These are phyloP conservation scores for Kwoniella pini DNA, from an alignment of 768 basidiomycete genomes.

Conservation along the genomic window DNA sequence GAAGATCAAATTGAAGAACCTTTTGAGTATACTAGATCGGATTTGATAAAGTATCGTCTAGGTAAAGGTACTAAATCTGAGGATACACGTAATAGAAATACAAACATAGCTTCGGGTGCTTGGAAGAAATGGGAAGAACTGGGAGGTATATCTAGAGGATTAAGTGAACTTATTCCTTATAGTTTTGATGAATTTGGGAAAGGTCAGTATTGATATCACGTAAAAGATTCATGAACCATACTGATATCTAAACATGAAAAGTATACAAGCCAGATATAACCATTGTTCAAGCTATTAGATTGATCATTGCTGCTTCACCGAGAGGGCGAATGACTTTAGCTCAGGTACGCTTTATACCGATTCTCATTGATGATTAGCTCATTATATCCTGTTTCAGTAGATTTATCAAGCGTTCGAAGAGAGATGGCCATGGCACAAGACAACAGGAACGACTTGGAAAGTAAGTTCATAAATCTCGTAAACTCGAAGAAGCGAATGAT, in stretches of 20 bases:
- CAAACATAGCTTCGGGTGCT: conserved; percentile 6
- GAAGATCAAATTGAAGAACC: not conserved
- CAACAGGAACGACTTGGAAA: conserved; percentile 13
- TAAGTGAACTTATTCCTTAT: not conserved
- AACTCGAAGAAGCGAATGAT: too few relatives aligned
- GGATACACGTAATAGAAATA: too few relatives aligned
- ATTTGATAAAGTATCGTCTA: conserved; percentile 5
- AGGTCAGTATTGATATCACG: conserved; percentile 8
- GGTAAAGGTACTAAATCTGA: not conserved
- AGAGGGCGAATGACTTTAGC: conserved; percentile 13
- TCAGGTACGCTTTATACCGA: conserved; percentile 12
- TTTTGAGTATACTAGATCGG: conserved; percentile 1
- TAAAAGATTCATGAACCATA: too few relatives aligned
- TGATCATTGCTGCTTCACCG: conserved; percentile 29
- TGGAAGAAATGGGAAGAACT: conserved; percentile 25
- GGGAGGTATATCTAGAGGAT: conserved; percentile 6
- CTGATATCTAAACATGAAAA: not conserved
- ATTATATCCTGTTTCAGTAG: not conserved
- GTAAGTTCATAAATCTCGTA: not conserved
- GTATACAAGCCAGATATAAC: conserved; percentile 22
- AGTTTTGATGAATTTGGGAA: conserved; percentile 6
- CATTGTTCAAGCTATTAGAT: conserved; percentile 10
- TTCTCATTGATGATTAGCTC: not conserved
- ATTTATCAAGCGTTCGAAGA: conserved; percentile 28
- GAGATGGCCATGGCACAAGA: conserved; percentile 23